Evolutionary conservation across 2,329 filamentous ascomycete genomes (phyloP).

Genomic region (Alternaria tenuissima): DNA sequence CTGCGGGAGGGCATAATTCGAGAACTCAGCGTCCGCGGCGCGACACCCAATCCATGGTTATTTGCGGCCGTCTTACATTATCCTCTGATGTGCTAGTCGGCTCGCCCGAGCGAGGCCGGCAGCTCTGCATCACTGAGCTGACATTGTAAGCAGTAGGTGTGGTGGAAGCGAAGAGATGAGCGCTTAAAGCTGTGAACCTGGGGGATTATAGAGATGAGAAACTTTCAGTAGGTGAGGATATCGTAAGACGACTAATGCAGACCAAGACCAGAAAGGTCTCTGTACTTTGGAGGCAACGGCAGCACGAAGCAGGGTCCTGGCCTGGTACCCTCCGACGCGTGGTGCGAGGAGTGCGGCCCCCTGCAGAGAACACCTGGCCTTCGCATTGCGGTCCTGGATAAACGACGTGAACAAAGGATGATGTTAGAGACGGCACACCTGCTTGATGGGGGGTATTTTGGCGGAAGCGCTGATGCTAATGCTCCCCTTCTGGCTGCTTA

Average conservation of each 20-base stretch:
- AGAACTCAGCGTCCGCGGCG: conserved; percentile 5
- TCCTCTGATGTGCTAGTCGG: neutral
- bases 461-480: conserved; percentile 28
- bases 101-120: neutral
- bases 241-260: conserved; percentile 4
- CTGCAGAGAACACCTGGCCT: neutral
- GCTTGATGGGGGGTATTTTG: conserved; percentile 24
- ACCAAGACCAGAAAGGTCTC: neutral
- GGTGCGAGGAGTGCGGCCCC: neutral
- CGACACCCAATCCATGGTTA: conserved; percentile 2
- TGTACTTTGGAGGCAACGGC: neutral
- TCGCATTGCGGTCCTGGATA: conserved; percentile 7
- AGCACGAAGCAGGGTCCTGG: conserved; percentile 10
- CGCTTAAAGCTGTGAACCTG: neutral
- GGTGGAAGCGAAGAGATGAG: neutral
- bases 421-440: neutral
- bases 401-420: conserved; percentile 4
- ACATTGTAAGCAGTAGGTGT: conserved; percentile 1
- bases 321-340: neutral
- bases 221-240: conserved; percentile 4
- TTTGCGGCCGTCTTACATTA: conserved; percentile 4
- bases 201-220: neutral
- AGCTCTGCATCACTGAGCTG: neutral
- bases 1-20: neutral
- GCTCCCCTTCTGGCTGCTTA: conserved; percentile 38